Evolutionary conservation across 2,329 filamentous ascomycete genomes (phyloP).

Genomic region (Alternaria consortialis): DNA sequence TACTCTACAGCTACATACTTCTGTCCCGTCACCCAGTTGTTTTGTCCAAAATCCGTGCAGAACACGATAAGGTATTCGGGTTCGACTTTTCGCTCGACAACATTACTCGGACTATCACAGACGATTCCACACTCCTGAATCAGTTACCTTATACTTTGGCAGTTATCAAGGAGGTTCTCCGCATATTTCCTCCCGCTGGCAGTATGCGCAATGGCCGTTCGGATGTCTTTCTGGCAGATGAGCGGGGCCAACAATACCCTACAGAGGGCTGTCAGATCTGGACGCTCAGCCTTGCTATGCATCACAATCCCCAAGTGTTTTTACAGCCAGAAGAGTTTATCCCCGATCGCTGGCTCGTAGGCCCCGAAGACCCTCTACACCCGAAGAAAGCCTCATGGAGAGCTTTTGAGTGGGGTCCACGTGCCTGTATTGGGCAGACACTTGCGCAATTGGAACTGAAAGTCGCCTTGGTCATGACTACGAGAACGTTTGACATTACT

Average conservation of each 20-base stretch:
- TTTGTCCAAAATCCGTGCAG: constrained; percentile 34
- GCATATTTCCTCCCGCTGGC: constrained; percentile 44
- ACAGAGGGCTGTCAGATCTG: constrained; percentile 15
- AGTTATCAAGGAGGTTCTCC: constrained; percentile 48
- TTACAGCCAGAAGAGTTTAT: constrained; percentile 24
- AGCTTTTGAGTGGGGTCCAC: constrained; percentile 51
- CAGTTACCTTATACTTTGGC: constrained; percentile 39
- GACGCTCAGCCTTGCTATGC: constrained; percentile 21
- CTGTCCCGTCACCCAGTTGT: constrained; percentile 34
- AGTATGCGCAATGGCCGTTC: constrained; percentile 26
- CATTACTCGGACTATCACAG: neutral
- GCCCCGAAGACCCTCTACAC: constrained; percentile 12
- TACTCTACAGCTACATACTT: constrained; percentile 34
- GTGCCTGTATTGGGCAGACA: constrained; percentile 52
- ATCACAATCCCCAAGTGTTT: constrained; percentile 29
- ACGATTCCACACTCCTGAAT: constrained; percentile 36
- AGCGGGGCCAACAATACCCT: constrained; percentile 15
- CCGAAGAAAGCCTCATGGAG: constrained; percentile 32
- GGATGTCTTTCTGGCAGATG: constrained; percentile 11
- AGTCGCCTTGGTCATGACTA: constrained; percentile 13
- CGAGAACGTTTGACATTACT: constrained; percentile 17
- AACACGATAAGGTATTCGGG: constrained; percentile 43
- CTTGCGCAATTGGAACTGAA: constrained; percentile 46
- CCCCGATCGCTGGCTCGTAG: constrained; percentile 34
- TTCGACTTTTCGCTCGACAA: constrained; percentile 13